Conservation (phyloP, 495 filamentous ascomycete species). For the Aspergillus nanangensis region DNA sequence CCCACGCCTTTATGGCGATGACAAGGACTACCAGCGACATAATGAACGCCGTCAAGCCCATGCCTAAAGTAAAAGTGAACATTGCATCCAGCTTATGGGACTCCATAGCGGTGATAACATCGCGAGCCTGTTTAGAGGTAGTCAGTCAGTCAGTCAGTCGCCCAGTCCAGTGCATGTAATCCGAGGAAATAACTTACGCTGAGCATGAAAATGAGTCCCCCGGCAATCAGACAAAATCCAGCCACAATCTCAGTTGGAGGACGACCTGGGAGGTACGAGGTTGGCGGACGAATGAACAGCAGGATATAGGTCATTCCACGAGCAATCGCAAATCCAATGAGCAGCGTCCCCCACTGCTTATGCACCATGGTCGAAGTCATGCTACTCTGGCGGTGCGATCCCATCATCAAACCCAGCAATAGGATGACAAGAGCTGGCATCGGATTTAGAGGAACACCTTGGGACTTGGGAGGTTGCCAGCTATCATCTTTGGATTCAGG, state of each 20-base stretch:
- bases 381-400: slow-evolving; percentile 78
- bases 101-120: slow-evolving; percentile 75
- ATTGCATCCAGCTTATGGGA: slow-evolving; percentile 69
- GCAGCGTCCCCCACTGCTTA: slow-evolving; percentile 86
- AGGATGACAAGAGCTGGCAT: slow-evolving; percentile 83
- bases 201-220: slow-evolving; percentile 89
- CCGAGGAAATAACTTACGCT: slow-evolving; percentile 54
- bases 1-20: slow-evolving; percentile 90
- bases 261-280: slow-evolving; percentile 75
- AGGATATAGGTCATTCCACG: slow-evolving; percentile 76
- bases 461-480: slow-evolving; percentile 59
- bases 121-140: slow-evolving; percentile 58
- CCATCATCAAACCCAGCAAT: slow-evolving; percentile 90
- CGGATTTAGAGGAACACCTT: slow-evolving; percentile 79
- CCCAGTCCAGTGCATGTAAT: background rate
- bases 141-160: background rate
- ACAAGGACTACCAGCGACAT: slow-evolving; percentile 80
- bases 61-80: slow-evolving; percentile 88
- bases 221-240: slow-evolving; percentile 81
- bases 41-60: slow-evolving; percentile 76
- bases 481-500: slow-evolving; percentile 36
- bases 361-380: slow-evolving; percentile 91
- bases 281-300: slow-evolving; percentile 76
- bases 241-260: slow-evolving; percentile 88
- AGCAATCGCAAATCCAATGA: slow-evolving; percentile 76